Percentiles rank a stretch among this genome's conserved stretches.
These are phyloP conservation scores for Hemisphaericaspora subhashii DNA, from an alignment of 1,139 yeast genomes.

Conservation along the genomic window DNA sequence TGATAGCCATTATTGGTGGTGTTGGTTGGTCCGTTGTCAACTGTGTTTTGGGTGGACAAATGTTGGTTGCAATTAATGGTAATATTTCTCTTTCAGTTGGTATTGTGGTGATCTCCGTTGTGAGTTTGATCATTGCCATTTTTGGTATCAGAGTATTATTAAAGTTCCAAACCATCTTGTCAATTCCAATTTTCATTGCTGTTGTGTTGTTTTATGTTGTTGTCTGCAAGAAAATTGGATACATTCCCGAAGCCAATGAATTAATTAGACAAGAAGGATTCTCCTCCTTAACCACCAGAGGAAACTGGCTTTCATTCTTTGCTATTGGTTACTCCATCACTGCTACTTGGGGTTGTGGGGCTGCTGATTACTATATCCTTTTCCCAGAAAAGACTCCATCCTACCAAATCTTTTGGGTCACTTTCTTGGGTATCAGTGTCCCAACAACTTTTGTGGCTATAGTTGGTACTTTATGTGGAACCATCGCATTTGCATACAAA, in stretches of 20 bases:
- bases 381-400: slow-evolving; percentile 74
- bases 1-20: slow-evolving; percentile 72
- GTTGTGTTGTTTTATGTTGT: slow-evolving; percentile 69
- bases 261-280: slow-evolving; percentile 21
- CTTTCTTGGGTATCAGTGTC: slow-evolving; percentile 64
- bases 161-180: slow-evolving; percentile 64
- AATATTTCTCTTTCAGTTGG: slow-evolving; percentile 29
- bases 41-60: slow-evolving; percentile 84
- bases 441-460: slow-evolving; percentile 83
- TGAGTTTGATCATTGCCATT: slow-evolving; percentile 31
- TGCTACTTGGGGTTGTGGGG: slow-evolving; percentile 86
- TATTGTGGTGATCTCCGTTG: slow-evolving; percentile 29
- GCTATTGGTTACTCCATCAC: slow-evolving; percentile 76
- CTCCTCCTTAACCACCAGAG: slow-evolving; percentile 42
- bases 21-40: slow-evolving; percentile 87
- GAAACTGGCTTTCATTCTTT: slow-evolving; percentile 72
- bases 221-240: slow-evolving; percentile 52
- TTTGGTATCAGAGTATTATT: slow-evolving; percentile 53
- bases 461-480: slow-evolving; percentile 65
- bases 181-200: slow-evolving; percentile 70
- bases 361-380: slow-evolving; percentile 79
- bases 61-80: slow-evolving; percentile 41
- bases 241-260: slow-evolving; percentile 37
- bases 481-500: slow-evolving; percentile 57
- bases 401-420: slow-evolving; percentile 53